Evolutionary conservation across 305 asterid genomes (phyloP).

Genomic region (Striga hermonthica): DNA sequence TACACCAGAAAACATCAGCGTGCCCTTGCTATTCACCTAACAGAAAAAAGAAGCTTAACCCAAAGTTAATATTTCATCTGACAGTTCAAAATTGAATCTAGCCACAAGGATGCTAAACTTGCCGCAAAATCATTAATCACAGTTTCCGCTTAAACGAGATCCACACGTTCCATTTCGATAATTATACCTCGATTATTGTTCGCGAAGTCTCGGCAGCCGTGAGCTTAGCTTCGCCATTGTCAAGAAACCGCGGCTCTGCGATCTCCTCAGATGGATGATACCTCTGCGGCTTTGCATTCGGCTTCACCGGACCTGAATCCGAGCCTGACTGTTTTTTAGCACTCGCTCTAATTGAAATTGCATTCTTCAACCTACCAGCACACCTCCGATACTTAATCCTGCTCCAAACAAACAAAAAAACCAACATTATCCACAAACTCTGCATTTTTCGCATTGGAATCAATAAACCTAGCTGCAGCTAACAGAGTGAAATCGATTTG

Average conservation of each 20-base stretch:
- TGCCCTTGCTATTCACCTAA: slow-evolving; percentile 89
- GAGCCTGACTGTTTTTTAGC: slow-evolving; percentile 55
- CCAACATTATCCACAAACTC: neutral
- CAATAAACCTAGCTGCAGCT: slow-evolving; percentile 1
- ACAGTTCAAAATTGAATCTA: neutral
- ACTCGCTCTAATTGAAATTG: slow-evolving; percentile 55
- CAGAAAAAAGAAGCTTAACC: slow-evolving; percentile 29
- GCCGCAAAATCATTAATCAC: neutral
- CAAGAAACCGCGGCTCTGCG: slow-evolving; percentile 54
- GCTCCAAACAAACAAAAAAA: slow-evolving; percentile 17
- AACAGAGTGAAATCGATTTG: neutral
- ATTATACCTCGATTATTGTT: slow-evolving; percentile 70
- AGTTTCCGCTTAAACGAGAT: neutral
- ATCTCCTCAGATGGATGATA: slow-evolving; percentile 97
- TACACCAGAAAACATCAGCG: slow-evolving; percentile 79
- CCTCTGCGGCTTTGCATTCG: slow-evolving; percentile 84
- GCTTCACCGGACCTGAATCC: slow-evolving; percentile 67
- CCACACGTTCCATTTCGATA: slow-evolving; percentile 9
- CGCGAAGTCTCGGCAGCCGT: slow-evolving; percentile 79
- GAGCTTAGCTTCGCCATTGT: slow-evolving; percentile 53
- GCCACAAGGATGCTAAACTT: neutral
- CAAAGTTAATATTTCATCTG: slow-evolving; percentile 27
- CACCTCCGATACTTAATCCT: slow-evolving; percentile 44
- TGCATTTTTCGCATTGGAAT: slow-evolving; percentile 13
- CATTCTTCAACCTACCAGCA: slow-evolving; percentile 39